Conservation (phyloP, 1,284 basidiomycete species). For the Naganishia albida region DNA sequence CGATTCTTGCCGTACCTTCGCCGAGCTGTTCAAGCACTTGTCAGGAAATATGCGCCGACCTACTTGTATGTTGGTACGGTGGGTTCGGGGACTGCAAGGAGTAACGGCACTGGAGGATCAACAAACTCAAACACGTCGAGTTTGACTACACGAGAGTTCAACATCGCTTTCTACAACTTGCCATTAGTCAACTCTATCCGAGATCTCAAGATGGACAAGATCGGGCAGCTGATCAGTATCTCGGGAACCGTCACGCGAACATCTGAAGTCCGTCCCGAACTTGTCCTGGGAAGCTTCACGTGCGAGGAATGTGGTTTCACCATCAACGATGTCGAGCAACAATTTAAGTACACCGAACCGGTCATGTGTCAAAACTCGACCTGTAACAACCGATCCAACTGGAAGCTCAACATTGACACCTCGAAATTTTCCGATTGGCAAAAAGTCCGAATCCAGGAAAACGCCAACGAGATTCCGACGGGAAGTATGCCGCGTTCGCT, state of each 20-base stretch:
- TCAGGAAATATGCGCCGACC: constrained; percentile 82
- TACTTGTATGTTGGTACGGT: constrained; percentile 84
- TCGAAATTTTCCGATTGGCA: constrained; percentile 99
- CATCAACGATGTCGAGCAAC: constrained; percentile 95
- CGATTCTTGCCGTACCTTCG: constrained; percentile 92
- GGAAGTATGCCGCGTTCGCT: constrained; percentile 94
- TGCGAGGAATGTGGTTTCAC: constrained; percentile 85
- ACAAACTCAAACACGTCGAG: constrained; percentile 53
- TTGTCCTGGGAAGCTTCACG: constrained; percentile 89
- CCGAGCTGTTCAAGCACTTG: constrained; percentile 83
- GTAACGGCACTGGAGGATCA: constrained; percentile 4
- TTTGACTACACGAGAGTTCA: constrained; percentile 90
- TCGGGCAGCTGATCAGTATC: constrained; percentile 89
- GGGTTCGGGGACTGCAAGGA: constrained; percentile 13
- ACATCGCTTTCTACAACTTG: constrained; percentile 93
- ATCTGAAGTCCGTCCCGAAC: constrained; percentile 93
- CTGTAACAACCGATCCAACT: constrained; percentile 84
- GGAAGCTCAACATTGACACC: constrained; percentile 94
- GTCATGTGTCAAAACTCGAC: constrained; percentile 88
- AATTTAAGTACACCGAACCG: constrained; percentile 99
- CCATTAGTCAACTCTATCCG: constrained; percentile 92
- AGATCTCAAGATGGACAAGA: constrained; percentile 88
- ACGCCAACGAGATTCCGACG: constrained; percentile 97
- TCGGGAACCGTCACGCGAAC: constrained; percentile 96
- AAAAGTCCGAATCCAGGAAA: constrained; percentile 98